These are phyloP conservation scores for Rhynchosporium graminicola DNA, from an alignment of 2,329 filamentous ascomycete genomes.

Conservation along the genomic window DNA sequence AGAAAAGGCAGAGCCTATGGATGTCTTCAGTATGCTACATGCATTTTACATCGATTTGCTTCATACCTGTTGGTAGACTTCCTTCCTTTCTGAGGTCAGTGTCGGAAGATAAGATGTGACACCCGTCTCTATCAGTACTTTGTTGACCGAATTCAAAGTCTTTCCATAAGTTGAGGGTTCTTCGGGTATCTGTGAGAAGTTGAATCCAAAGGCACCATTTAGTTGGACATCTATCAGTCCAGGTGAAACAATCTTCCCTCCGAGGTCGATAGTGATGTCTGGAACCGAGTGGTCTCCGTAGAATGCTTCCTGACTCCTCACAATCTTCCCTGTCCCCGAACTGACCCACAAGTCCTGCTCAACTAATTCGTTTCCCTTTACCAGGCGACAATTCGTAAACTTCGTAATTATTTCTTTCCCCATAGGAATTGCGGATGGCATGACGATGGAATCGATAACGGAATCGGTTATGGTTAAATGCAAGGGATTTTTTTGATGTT, in stretches of 20 bases:
- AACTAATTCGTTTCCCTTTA: constrained; percentile 67
- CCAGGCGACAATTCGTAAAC: constrained; percentile 83
- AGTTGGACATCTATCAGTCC: constrained; percentile 91
- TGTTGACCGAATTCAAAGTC: constrained; percentile 71
- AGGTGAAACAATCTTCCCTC: constrained; percentile 79
- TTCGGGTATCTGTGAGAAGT: constrained; percentile 78
- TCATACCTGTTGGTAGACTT: constrained; percentile 75
- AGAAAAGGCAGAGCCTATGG: constrained; percentile 70
- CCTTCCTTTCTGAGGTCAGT: constrained; percentile 75
- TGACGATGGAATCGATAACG: constrained; percentile 20
- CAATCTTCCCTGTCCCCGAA: constrained; percentile 76
- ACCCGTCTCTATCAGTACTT: constrained; percentile 70
- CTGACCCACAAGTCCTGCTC: constrained; percentile 87
- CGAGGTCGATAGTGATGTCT: constrained; percentile 75
- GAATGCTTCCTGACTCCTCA: constrained; percentile 67
- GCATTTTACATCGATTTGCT: not conserved
- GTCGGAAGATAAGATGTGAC: constrained; percentile 89
- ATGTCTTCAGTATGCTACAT: constrained; percentile 19
- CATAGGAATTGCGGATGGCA: constrained; percentile 45
- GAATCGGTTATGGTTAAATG: not conserved
- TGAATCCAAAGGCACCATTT: constrained; percentile 90
- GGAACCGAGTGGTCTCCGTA: constrained; percentile 70
- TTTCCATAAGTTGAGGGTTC: constrained; percentile 70
- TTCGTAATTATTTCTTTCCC: constrained; percentile 68
- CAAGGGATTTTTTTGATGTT: constrained; percentile 8